Base-by-base conservation (phyloP, 495 filamentous ascomycete species). In the Pyronema domesticum region DNA sequence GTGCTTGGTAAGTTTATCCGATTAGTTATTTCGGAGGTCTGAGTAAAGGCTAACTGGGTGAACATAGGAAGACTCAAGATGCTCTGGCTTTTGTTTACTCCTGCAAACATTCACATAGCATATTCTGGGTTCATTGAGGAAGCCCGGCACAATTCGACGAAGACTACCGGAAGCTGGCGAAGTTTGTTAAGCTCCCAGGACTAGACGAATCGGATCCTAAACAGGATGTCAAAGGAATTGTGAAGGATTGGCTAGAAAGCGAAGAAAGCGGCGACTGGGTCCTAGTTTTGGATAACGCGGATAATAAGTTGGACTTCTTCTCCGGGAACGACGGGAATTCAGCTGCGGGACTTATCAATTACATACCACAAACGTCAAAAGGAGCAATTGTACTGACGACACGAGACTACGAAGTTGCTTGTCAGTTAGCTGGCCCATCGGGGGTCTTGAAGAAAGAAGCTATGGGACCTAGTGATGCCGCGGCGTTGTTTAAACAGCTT, bases 71-170 rank as follows among this genome's bases (percentile, higher is more conserved):
- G 18, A 46, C 43, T 46, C 71, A 75, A 55, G 68, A 74, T 30
- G 73, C 72, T 30, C 3, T 62, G 57, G 44, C 56, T 72, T 23
- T 68, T 74, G 46, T 74, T 56, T 52, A 34, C 59, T 15, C 53
- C 56, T 59, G 47, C 52, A 8, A 46, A 57, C 5, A 60, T n/a
- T n/a, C n/a, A n/a, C n/a, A n/a, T n/a, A n/a, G n/a, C n/a, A n/a
- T n/a, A n/a, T n/a, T n/a, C n/a, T n/a, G n/a, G n/a, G n/a, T n/a
- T n/a, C n/a, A n/a, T n/a, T n/a, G n/a, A n/a, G n/a, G n/a, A n/a
- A n/a, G 46, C 17, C 30, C 35, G 18, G 42, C n/a, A 0, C 34
- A 49, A 54, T 61, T 59, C 34, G 46, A 58, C 8, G 33, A 61
- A 56, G 59, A 59, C 37, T 61, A 61, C 30, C 47, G 48, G 7